These are phyloP conservation scores for Wickerhamiella pararugosa DNA, from an alignment of 1,139 yeast species.

Conservation along the genomic window DNA sequence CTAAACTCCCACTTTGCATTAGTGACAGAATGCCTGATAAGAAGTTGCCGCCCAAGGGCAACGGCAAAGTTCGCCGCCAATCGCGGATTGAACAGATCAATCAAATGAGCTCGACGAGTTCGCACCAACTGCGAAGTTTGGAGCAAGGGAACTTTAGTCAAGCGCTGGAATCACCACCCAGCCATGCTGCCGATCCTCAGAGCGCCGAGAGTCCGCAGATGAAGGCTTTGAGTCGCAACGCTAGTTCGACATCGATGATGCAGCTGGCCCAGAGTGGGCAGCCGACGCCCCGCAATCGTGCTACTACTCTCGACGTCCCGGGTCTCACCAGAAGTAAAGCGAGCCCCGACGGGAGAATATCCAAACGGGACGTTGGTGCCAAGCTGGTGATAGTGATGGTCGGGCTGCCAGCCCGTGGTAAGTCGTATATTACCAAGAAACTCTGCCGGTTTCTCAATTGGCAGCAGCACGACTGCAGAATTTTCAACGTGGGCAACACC, in stretches of 20 bases:
- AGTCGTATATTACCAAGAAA: slow-evolving; percentile 82
- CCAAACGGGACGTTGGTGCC: slow-evolving; percentile 58
- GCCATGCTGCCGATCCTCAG: slow-evolving; percentile 6
- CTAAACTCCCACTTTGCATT: too few relatives aligned
- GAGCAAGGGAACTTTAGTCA: not conserved
- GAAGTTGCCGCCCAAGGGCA: too few relatives aligned
- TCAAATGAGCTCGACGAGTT: slow-evolving; percentile 11
- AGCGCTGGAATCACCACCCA: not conserved
- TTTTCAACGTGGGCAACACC: slow-evolving; percentile 90
- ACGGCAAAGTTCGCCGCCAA: not conserved
- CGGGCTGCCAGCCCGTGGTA: slow-evolving; percentile 87
- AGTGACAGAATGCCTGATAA: too few relatives aligned
- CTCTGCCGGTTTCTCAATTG: slow-evolving; percentile 77
- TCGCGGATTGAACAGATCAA: slow-evolving; percentile 15
- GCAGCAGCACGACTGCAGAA: slow-evolving; percentile 80
- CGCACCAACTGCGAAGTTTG: slow-evolving; percentile 9
- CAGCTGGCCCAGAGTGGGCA: not conserved
- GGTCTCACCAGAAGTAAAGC: slow-evolving; percentile 77
- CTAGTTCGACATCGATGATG: not conserved
- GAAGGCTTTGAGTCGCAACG: slow-evolving; percentile 6
- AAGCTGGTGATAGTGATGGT: slow-evolving; percentile 89
- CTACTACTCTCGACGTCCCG: slow-evolving; percentile 81
- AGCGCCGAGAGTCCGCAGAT: slow-evolving; percentile 14
- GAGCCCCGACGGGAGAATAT: slow-evolving; percentile 71
- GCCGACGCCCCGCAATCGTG: slow-evolving; percentile 23